Conservation (phyloP, 345 rosid genomes). For the Camelina laxa region DNA sequence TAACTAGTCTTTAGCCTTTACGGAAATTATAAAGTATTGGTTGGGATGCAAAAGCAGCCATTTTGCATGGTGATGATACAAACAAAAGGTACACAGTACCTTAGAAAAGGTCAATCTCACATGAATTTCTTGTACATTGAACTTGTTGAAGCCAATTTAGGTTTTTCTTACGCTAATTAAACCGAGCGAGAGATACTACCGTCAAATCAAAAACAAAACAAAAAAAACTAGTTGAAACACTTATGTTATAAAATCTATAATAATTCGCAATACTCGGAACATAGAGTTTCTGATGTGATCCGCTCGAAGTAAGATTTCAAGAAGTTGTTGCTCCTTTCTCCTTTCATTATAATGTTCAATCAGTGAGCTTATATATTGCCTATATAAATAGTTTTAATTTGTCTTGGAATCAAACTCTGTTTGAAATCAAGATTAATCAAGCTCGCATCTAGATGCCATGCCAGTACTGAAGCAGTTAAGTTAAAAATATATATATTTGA, state of each 20-base stretch:
- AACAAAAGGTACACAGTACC: slow-evolving; percentile 28
- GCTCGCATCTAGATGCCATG: slow-evolving; percentile 8
- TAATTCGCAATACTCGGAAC: neutral
- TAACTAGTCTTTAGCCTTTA: slow-evolving; percentile 39
- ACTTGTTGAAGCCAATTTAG: neutral
- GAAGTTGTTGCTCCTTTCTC: neutral
- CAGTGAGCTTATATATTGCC: no score
- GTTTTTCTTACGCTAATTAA: neutral
- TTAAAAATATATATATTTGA: neutral
- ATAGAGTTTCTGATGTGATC: slow-evolving; percentile 6
- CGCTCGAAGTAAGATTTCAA: neutral
- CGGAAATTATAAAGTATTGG: slow-evolving; percentile 35
- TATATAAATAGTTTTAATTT: neutral
- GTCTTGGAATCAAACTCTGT: neutral
- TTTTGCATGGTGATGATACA: slow-evolving; percentile 37
- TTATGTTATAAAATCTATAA: neutral
- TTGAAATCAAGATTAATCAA: slow-evolving; percentile 1
- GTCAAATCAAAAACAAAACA: neutral
- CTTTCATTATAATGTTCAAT: neutral
- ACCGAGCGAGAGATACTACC: neutral
- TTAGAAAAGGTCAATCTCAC: slow-evolving; percentile 22
- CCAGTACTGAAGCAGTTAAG: slow-evolving; percentile 12
- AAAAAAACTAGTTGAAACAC: no score
- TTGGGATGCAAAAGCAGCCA: slow-evolving; percentile 33
- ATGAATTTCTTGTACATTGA: slow-evolving; percentile 24